Base-by-base conservation (phyloP, 1,284 basidiomycete species). In the Meripilus lineatus region DNA sequence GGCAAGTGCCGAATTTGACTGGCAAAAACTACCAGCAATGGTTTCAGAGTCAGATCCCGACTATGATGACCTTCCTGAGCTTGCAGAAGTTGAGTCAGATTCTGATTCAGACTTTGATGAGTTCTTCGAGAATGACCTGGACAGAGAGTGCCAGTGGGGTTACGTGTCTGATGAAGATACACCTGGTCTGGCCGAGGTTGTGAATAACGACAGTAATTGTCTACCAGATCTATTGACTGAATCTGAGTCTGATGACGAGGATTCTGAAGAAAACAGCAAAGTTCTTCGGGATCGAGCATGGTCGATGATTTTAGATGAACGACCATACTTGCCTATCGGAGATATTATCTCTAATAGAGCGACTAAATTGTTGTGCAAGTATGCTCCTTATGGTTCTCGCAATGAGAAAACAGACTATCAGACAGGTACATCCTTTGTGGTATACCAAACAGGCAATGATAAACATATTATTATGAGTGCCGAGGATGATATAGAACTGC, bases 381-480 rank as follows among this genome's bases (percentile, higher is more conserved):
- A 22, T 24, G 33, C 4, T 14, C 35, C 35, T 4, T 37, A 37
- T 37, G 20, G 35, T 17, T 17, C 15, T 5, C 20, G 17, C n/a
- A 14, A 21, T 37, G 35, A 37, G n/a, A 21, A 43, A 4, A 5
- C 4, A 14, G 13, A 14, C n/a, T n/a, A n/a, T 36, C 20, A 44
- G n/a, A 15, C 25, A 18, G 37, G 22, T n/a, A 13, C 22, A n/a
- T 5, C n/a, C 14, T 18, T 40, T 21, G 17, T 25, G 5, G 41
- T 44, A 8, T 39, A 47, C 34, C 41, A 34, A n/a, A 21, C 38
- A 7, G 40, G 20, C 15, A 22, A 26, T 3, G 26, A 24, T 22
- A 25, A 44, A n/a, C 26, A 44, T 30, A 6, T 33, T 17, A 44
- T 48, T 18, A 32, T 44, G 26, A 36, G 32, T 17, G 18, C 3